These are phyloP conservation scores for Scheffersomyces insectosa DNA, from an alignment of 1,139 yeast genomes.

Conservation along the genomic window DNA sequence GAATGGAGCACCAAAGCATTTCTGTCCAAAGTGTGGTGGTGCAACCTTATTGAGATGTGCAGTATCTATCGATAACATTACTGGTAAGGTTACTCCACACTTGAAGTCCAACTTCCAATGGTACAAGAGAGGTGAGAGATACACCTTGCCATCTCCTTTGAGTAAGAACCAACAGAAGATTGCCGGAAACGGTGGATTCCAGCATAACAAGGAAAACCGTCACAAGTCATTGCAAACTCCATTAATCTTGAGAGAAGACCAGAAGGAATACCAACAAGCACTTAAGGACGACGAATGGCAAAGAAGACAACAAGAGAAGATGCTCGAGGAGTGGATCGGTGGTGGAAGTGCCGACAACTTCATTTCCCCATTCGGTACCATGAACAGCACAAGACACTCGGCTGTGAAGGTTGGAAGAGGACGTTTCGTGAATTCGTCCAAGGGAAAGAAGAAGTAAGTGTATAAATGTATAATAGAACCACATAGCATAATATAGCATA, in stretches of 20 bases:
- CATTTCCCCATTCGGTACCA: slow-evolving; percentile 81
- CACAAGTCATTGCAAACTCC: slow-evolving; percentile 53
- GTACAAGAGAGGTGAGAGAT: slow-evolving; percentile 86
- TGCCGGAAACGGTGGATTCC: slow-evolving; percentile 72
- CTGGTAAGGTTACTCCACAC: slow-evolving; percentile 89
- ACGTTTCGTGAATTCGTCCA: slow-evolving; percentile 69
- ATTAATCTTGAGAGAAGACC: slow-evolving; percentile 83
- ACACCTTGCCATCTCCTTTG: slow-evolving; percentile 70
- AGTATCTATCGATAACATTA: slow-evolving; percentile 73
- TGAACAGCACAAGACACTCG: slow-evolving; percentile 59
- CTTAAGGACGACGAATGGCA: slow-evolving; percentile 87
- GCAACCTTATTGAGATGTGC: slow-evolving; percentile 87
- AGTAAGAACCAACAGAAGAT: slow-evolving; percentile 63
- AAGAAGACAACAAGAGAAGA: slow-evolving; percentile 80
- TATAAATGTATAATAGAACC: neutral
- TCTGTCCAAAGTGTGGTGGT: slow-evolving; percentile 97
- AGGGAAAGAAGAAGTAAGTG: slow-evolving; percentile 36
- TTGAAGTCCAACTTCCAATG: slow-evolving; percentile 90
- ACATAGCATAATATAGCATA: neutral
- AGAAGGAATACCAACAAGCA: slow-evolving; percentile 88
- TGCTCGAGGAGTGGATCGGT: slow-evolving; percentile 85
- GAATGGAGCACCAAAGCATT: slow-evolving; percentile 75
- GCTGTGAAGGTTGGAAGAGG: slow-evolving; percentile 85
- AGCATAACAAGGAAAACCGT: slow-evolving; percentile 63
- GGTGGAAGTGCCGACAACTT: slow-evolving; percentile 92